These are phyloP conservation scores for Smittium mucronatum DNA, from an alignment of 371 early-diverging fungal species.

Conservation along the genomic window DNA sequence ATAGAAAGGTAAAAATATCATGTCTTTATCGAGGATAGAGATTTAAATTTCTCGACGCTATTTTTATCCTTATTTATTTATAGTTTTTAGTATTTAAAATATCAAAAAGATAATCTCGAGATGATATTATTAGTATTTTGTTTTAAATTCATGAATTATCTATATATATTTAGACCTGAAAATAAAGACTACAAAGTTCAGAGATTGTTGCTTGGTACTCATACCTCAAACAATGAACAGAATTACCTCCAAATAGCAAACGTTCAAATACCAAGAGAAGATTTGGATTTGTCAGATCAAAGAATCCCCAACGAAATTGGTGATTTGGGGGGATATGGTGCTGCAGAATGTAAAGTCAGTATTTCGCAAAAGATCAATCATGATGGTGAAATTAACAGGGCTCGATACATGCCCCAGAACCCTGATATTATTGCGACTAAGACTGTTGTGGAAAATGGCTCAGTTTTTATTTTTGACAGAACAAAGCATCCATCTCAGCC, in stretches of 20 bases:
- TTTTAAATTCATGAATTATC: no score
- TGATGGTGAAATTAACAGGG: constrained; percentile 91
- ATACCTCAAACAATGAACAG: constrained; percentile 87
- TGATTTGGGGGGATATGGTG: constrained; percentile 69
- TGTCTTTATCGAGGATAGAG: no score
- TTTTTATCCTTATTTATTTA: no score
- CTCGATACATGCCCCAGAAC: constrained; percentile 87
- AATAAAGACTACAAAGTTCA: constrained; percentile 84
- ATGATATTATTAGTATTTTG: no score
- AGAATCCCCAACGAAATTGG: neutral
- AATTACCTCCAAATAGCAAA: constrained; percentile 88
- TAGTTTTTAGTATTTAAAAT: no score
- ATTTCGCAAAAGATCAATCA: constrained; percentile 81
- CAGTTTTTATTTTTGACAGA: constrained; percentile 91
- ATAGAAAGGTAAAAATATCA: constrained; percentile 54
- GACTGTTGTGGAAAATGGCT: constrained; percentile 58
- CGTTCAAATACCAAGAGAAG: constrained; percentile 71
- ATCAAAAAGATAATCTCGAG: no score
- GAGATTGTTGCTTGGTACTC: constrained; percentile 83
- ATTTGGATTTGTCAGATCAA: constrained; percentile 44
- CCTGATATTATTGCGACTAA: constrained; percentile 91
- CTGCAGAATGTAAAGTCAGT: constrained; percentile 63
- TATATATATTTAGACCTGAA: constrained; percentile 61
- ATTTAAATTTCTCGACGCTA: no score
- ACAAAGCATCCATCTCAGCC: constrained; percentile 82